A percentile compares a stretch with the other conserved stretches of the same genome.
Evolutionary conservation across 2,329 filamentous ascomycete species (phyloP).

Genomic region (Aspergillus aculeatus): DNA sequence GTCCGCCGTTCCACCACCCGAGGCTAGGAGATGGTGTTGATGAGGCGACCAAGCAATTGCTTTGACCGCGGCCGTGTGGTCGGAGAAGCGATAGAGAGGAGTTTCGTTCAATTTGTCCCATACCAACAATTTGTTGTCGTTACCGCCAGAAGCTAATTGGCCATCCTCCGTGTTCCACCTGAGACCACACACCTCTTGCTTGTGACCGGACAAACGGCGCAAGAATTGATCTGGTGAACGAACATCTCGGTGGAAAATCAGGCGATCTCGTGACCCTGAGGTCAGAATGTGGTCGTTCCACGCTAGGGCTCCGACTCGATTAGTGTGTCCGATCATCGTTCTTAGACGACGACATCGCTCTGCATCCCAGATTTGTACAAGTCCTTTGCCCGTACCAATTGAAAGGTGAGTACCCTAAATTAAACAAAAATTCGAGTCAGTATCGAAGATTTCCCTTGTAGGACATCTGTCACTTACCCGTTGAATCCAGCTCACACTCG

Average conservation of each 20-base stretch:
- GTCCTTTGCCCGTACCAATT: slow-evolving; percentile 89
- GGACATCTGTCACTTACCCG: slow-evolving; percentile 50
- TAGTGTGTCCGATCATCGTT: slow-evolving; percentile 96
- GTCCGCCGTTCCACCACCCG: slow-evolving; percentile 92
- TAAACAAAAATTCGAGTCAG: slow-evolving; percentile 10
- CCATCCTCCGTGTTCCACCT: slow-evolving; percentile 97
- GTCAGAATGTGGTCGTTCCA: slow-evolving; percentile 99
- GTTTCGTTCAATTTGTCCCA: slow-evolving; percentile 96
- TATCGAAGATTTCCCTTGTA: background rate
- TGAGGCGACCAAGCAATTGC: slow-evolving; percentile 98
- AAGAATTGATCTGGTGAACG: slow-evolving; percentile 88
- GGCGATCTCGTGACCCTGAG: slow-evolving; percentile 87
- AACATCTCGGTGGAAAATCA: slow-evolving; percentile 95
- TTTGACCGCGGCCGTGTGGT: slow-evolving; percentile 94
- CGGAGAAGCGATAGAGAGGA: slow-evolving; percentile 88
- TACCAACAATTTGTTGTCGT: slow-evolving; percentile 98
- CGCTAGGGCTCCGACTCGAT: slow-evolving; percentile 85
- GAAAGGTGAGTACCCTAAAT: slow-evolving; percentile 80
- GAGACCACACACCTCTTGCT: slow-evolving; percentile 94
- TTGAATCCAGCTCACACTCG: slow-evolving; percentile 98
- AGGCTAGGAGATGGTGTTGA: slow-evolving; percentile 89
- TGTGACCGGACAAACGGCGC: slow-evolving; percentile 84
- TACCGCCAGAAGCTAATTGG: slow-evolving; percentile 90
- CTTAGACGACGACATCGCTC: slow-evolving; percentile 79
- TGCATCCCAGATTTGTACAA: slow-evolving; percentile 97